Percentiles rank a stretch among this genome's conserved stretches.
phyloP scores from a whole-genome alignment of 345 rosid species.

The Salix viminalis region DNA sequence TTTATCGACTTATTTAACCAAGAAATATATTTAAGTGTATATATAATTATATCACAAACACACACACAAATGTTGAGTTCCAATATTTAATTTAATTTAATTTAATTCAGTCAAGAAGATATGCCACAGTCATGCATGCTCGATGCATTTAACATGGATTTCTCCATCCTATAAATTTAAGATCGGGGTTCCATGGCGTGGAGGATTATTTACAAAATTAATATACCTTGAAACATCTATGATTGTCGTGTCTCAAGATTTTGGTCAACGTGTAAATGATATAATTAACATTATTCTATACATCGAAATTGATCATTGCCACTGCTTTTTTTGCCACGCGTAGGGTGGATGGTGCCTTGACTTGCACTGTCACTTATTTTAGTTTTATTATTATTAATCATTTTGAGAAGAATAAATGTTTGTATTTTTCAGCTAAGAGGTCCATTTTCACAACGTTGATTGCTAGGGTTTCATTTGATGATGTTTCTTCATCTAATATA shows the following conservation, averaged over 20 bases:
- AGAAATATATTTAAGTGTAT: not conserved
- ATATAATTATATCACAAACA: not conserved
- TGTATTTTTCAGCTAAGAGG: slow-evolving; percentile 32
- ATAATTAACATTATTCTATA: not conserved
- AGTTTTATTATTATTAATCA: not conserved
- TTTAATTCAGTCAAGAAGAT: not conserved
- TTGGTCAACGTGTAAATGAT: slow-evolving; percentile 25
- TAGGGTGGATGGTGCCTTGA: slow-evolving; percentile 2
- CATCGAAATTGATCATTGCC: not conserved
- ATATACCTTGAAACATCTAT: slow-evolving; percentile 3
- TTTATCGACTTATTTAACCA: slow-evolving; percentile 12
- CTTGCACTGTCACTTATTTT: not conserved
- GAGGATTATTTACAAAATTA: not conserved
- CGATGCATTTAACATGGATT: not conserved
- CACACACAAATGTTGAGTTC: not conserved
- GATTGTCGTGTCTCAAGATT: slow-evolving; percentile 15
- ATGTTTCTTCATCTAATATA: slow-evolving; percentile 29
- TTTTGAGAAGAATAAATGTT: slow-evolving; percentile 2
- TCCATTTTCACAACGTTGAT: slow-evolving; percentile 24
- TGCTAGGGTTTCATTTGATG: slow-evolving; percentile 22
- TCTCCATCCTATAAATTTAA: not conserved
- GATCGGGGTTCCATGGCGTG: not conserved
- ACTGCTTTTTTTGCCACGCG: not conserved
- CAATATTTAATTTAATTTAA: not conserved
- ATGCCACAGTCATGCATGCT: slow-evolving; percentile 1